These are phyloP conservation scores for Hyaloscypha finlandica DNA, from an alignment of 495 filamentous ascomycete species.

Conservation along the genomic window DNA sequence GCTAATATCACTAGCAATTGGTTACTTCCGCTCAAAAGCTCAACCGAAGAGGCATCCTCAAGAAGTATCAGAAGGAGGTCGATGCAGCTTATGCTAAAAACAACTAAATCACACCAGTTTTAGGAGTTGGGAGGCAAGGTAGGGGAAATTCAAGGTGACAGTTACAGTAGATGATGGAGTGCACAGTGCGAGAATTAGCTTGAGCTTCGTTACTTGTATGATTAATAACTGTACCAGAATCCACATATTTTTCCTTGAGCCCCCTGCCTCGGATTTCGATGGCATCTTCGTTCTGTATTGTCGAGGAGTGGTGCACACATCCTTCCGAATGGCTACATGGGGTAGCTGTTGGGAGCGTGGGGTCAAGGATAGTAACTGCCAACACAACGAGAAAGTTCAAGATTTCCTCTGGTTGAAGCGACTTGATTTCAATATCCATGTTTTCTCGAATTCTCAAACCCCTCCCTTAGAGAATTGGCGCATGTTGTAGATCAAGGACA, in stretches of 20 bases:
- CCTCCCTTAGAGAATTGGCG: too few relatives aligned
- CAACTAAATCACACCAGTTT: not conserved
- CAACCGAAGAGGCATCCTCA: conserved; percentile 66
- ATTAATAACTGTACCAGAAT: not conserved
- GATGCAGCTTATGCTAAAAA: conserved; percentile 52
- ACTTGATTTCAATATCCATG: too few relatives aligned
- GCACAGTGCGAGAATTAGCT: not conserved
- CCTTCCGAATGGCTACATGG: too few relatives aligned
- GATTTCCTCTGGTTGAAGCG: too few relatives aligned
- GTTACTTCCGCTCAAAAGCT: conserved; percentile 78
- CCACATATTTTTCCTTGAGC: not conserved
- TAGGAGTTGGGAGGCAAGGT: not conserved
- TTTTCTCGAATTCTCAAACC: too few relatives aligned
- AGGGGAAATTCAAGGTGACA: not conserved
- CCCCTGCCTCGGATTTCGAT: not conserved
- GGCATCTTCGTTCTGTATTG: too few relatives aligned
- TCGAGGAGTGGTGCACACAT: too few relatives aligned
- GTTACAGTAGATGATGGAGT: not conserved
- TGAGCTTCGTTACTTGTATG: not conserved
- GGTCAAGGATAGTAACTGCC: too few relatives aligned
- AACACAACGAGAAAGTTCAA: too few relatives aligned
- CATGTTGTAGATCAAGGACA: too few relatives aligned
- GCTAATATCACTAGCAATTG: conserved; percentile 52
- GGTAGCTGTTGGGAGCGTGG: too few relatives aligned
- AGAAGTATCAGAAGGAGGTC: conserved; percentile 67